Conservation (phyloP, 106 monocot genomes). For the Amphibolis antarctica region DNA sequence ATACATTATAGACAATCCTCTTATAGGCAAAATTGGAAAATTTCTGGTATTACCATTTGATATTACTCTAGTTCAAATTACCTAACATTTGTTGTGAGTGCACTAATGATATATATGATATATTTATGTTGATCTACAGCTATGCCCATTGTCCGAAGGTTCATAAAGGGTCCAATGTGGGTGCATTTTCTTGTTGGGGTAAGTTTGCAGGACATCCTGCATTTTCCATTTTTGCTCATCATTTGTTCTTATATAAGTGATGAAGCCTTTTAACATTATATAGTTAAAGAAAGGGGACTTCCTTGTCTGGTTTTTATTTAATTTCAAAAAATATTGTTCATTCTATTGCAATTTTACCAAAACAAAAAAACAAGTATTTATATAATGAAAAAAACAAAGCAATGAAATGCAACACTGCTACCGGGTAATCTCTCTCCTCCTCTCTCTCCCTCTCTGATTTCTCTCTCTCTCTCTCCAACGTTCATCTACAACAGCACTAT, state of each 20-base stretch:
- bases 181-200: conserved; percentile 78
- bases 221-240: not conserved
- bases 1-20: not conserved
- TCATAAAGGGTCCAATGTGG: conserved; percentile 79
- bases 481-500: too few species aligned
- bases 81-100: not conserved
- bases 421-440: too few species aligned
- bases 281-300: too few species aligned
- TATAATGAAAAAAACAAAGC: too few species aligned
- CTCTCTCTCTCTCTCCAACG: too few species aligned
- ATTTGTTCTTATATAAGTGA: not conserved
- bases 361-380: too few species aligned
- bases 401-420: too few species aligned
- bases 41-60: not conserved
- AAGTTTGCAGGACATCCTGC: conserved; percentile 7
- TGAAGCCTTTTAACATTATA: not conserved
- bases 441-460: too few species aligned
- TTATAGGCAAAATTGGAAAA: too few species aligned
- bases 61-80: not conserved
- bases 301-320: too few species aligned
- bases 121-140: conserved; percentile 25
- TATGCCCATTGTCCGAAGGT: conserved; percentile 71
- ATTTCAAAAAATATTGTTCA: too few species aligned
- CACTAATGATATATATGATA: not conserved
- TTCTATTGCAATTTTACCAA: too few species aligned